A percentile compares a stretch with the other conserved stretches of the same genome.
Evolutionary conservation across 768 basidiomycete genomes (phyloP).

Genomic region (Boletus rubescentipes): DNA sequence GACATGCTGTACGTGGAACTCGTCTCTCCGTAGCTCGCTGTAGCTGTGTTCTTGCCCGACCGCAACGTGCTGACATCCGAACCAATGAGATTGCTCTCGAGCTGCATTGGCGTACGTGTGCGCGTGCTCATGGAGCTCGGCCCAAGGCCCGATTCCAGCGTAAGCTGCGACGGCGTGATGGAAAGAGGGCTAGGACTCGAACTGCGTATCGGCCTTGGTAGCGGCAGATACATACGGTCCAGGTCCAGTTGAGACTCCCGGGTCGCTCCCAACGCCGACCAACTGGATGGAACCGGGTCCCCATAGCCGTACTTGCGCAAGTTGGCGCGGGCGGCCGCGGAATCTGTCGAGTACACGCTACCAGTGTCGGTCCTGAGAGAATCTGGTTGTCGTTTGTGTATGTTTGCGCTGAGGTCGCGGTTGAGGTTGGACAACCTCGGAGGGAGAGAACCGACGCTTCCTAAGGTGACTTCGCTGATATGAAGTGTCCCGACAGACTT

Average conservation of each 20-base stretch:
- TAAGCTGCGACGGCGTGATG: conserved; percentile 3
- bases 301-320: conserved; percentile 25
- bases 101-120: not conserved
- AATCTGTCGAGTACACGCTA: conserved; percentile 28
- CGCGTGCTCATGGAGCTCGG: conserved; percentile 2
- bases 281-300: conserved; percentile 22
- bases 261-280: conserved; percentile 16
- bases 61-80: not conserved
- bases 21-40: not conserved
- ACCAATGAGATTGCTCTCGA: not conserved
- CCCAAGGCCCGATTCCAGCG: conserved; percentile 1
- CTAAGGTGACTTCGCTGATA: not conserved
- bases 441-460: not conserved
- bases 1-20: conserved; percentile 4
- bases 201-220: not conserved
- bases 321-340: conserved; percentile 22
- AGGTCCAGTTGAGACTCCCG: conserved; percentile 20
- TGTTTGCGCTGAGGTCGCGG: not conserved
- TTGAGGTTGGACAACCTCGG: conserved; percentile 9
- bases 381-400: not conserved
- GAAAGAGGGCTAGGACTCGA: conserved; percentile 1
- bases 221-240: not conserved
- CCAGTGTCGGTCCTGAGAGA: conserved; percentile 14
- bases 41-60: not conserved
- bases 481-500: not conserved